phyloP scores from a whole-genome alignment of 176 grass and related monocot genomes.

The Triticum urartu region DNA sequence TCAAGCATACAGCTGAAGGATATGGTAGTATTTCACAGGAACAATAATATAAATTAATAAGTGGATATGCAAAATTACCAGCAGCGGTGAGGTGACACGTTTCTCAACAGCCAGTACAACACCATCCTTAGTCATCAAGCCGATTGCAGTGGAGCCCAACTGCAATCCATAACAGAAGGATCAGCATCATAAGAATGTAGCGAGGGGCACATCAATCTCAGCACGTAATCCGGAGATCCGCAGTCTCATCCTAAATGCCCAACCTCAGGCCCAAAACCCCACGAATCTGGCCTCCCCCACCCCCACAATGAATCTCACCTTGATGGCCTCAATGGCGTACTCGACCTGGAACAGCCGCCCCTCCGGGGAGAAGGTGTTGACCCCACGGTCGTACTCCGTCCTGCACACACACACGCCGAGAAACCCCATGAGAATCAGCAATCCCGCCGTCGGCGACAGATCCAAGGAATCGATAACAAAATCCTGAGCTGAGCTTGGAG shows the following conservation, averaged over 20 bases:
- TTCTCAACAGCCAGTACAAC: slow-evolving; percentile 96
- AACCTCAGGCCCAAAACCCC: background rate
- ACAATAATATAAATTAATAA: background rate
- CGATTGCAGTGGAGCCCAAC: slow-evolving; percentile 90
- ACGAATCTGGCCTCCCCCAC: background rate
- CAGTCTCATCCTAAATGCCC: background rate
- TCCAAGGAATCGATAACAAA: background rate
- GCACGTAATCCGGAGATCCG: background rate
- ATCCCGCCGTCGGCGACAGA: background rate
- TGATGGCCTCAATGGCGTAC: slow-evolving; percentile 98
- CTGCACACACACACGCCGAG: slow-evolving; percentile 16
- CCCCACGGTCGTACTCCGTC: slow-evolving; percentile 88
- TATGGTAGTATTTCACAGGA: background rate
- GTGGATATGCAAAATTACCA: slow-evolving; percentile 49
- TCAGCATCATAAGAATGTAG: background rate
- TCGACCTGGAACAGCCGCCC: slow-evolving; percentile 91
- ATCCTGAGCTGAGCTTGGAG: background rate
- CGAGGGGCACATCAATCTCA: background rate
- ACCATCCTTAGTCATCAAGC: slow-evolving; percentile 90
- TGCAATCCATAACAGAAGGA: slow-evolving; percentile 19
- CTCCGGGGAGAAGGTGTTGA: slow-evolving; percentile 94
- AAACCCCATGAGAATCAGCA: slow-evolving; percentile 16
- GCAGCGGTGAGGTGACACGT: slow-evolving; percentile 84
- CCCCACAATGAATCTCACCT: slow-evolving; percentile 38
- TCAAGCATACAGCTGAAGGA: background rate